phyloP scores from a whole-genome alignment of 1,284 basidiomycete species.

The Somion occarium region DNA sequence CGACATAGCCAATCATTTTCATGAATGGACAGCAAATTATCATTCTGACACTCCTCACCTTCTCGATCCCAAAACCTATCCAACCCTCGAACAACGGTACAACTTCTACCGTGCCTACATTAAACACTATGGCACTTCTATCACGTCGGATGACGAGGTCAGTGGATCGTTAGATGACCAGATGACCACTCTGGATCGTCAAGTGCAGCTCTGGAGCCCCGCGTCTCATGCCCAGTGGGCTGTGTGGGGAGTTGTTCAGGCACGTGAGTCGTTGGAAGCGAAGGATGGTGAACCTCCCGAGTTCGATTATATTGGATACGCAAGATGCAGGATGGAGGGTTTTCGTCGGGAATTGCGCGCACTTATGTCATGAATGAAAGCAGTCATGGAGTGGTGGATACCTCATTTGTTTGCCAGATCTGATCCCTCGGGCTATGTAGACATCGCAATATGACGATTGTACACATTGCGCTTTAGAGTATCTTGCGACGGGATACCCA shows the following conservation, averaged over 20 bases:
- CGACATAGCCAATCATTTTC: constrained; percentile 95
- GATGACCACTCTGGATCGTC: constrained; percentile 57
- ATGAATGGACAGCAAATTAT: constrained; percentile 94
- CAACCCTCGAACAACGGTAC: constrained; percentile 63
- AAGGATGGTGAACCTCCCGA: constrained; percentile 49
- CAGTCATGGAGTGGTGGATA: no score
- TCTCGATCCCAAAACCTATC: constrained; percentile 67
- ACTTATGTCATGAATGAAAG: constrained; percentile 24
- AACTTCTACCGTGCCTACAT: constrained; percentile 88
- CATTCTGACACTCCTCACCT: constrained; percentile 73
- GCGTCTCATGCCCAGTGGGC: constrained; percentile 88
- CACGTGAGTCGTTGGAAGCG: constrained; percentile 73
- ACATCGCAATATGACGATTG: neutral
- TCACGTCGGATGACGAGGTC: constrained; percentile 16
- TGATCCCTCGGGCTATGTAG: neutral
- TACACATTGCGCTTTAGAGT: neutral
- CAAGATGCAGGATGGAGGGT: constrained; percentile 55
- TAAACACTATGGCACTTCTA: constrained; percentile 32
- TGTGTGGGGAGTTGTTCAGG: constrained; percentile 90
- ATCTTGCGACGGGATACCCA: neutral
- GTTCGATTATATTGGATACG: constrained; percentile 77
- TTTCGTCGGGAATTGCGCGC: constrained; percentile 55
- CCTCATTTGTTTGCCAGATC: neutral
- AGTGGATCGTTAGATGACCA: constrained; percentile 33
- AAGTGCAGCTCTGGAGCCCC: constrained; percentile 83